Evolutionary conservation across 2,329 filamentous ascomycete genomes (phyloP), one percentile per base, ranked within the genome.

Genomic region (Aspergillus japonicus): DNA sequence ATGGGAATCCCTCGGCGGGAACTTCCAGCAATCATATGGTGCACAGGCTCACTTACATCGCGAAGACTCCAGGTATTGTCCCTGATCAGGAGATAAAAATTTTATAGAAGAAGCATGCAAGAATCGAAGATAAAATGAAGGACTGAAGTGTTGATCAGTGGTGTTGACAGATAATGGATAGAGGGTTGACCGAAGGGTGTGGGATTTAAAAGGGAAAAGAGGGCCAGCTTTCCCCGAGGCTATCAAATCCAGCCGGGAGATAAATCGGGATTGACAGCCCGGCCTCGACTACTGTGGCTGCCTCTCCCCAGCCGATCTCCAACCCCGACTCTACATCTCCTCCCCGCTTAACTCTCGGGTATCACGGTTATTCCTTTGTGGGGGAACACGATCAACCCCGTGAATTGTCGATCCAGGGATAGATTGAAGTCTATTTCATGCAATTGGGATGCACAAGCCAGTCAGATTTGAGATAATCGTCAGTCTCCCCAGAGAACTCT

Each of bases 141-240:
- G 16, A 16, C 6, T n/a, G 16, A 42, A 42, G 39, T 42, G 16
- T 42, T 42, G 39, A 42, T n/a, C 39, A 11, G 39, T 42, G 16
- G 39, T 42, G 39, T 16, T 44, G 39, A 19, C 39, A 19, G 33
- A 16, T 12, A 12, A 35, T 35, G 2, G 33, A 29, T 8, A 29
- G 14, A 35, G 14, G 14, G 54, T 49, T 49, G 29, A 44, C 31
- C 39, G 44, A 14, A 48, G 16, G 33, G 54, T 21, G n/a, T 14
- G 8, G 14, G 62, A 66, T 65, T 65, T 64, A 66, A 63, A 58
- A 54, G 39, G 11, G 31, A 23, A 6, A 50, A 8, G 24, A 4
- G 14, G 44, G 19, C 19, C 52, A n/a, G 35, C 12, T 29, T 56
- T 62, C 64, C 66, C 67, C 67, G 67, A 69, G 67, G 67, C 66